Evolutionary conservation across 2,329 filamentous ascomycete species (phyloP).

Genomic region (Colletotrichum caudatum): DNA sequence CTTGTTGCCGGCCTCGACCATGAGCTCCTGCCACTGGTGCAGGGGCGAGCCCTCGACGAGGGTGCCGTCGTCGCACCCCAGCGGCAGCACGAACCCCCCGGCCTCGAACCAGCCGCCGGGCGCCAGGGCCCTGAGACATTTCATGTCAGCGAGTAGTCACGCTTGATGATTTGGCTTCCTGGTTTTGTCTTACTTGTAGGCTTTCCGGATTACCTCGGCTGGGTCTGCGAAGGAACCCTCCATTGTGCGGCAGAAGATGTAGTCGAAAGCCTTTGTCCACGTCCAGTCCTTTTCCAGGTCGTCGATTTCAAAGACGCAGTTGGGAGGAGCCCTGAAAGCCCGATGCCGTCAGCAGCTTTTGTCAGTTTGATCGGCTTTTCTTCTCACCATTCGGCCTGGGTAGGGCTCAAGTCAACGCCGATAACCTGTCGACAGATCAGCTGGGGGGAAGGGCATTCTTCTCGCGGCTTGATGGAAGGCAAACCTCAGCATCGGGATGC

Average conservation of each 20-base stretch:
- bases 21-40: conserved; percentile 45
- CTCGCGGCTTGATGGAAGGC: no score
- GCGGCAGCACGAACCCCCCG: conserved; percentile 46
- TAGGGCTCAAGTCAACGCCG: conserved; percentile 50
- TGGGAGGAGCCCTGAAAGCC: conserved; percentile 52
- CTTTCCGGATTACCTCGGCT: conserved; percentile 44
- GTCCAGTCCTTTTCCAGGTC: conserved; percentile 45
- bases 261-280: conserved; percentile 49
- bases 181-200: conserved; percentile 37
- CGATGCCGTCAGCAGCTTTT: neutral
- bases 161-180: no score
- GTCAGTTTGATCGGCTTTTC: conserved; percentile 3
- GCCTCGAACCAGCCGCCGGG: conserved; percentile 52
- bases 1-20: conserved; percentile 44
- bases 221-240: conserved; percentile 46
- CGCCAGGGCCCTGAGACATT: conserved; percentile 43
- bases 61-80: conserved; percentile 47
- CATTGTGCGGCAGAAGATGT: conserved; percentile 50
- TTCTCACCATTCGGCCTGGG: conserved; percentile 48
- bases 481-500: neutral
- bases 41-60: conserved; percentile 44
- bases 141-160: neutral
- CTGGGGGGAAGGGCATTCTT: neutral
- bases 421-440: conserved; percentile 32
- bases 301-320: conserved; percentile 56